Base-by-base conservation (phyloP, 1,284 basidiomycete species). In the Takashimella koratensis region DNA sequence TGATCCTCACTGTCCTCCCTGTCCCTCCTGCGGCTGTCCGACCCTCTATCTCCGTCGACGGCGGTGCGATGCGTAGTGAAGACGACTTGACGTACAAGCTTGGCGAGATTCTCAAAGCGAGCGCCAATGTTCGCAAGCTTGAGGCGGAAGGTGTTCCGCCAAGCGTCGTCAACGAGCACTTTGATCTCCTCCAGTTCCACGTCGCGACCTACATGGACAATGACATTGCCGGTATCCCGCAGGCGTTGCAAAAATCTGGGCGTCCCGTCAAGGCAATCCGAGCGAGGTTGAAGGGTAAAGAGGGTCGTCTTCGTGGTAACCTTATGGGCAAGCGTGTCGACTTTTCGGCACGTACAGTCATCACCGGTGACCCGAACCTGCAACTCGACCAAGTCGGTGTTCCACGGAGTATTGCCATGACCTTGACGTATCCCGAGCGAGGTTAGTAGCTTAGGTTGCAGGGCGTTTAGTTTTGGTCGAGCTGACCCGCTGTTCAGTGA, bases 171-270 rank as follows among this genome's bases (percentile, higher is more conserved):
- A 87, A 87, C 42, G 95, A 98, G 76, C 96, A 96, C 70, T 95
- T 98, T 76, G 92, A 97, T 70, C 78, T 98, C 42, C 82, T 99
- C 2, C 93, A 95, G 86, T 98, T 95, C 76, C 96, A 98, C 72
- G 92, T 96, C 57, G 96, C 95, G 5, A 98, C 96, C 0, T 98
- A 98, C 73, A 98, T 99, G 95, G 96, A 99, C 74, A 99, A 98
- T 73, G 94, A 98, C 73, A 95, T 98, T 61, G 93, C 96, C 26
- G 96, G 96, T 53, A 92, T 98, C 42, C 96, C 96, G 0, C 94
- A 98, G 73, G 93, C 95, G 1, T 78, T 97, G 67, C 96, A 98
- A 73, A 98, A 98, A 76, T 96, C 92, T 26, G 96, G 96, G 30
- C 84, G 96, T 58, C 95, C 96, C 6, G 89, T 99, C 63, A 99